phyloP scores from a whole-genome alignment of 768 basidiomycete genomes.

The Collybia nuda region DNA sequence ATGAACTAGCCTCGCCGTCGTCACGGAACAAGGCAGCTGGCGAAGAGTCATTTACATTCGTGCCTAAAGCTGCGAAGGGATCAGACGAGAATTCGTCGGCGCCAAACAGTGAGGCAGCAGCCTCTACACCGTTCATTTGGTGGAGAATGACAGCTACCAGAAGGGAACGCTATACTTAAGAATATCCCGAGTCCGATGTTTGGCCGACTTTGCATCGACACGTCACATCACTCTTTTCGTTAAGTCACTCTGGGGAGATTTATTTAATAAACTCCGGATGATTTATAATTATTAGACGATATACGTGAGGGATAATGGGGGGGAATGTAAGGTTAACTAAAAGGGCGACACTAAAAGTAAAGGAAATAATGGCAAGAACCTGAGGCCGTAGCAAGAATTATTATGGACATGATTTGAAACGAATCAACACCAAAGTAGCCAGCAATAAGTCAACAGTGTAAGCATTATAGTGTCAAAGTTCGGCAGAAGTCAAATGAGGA shows the following conservation, averaged over 20 bases:
- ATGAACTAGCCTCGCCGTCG: conserved; percentile 7
- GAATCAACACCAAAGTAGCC: neutral
- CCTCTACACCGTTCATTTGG: conserved; percentile 66
- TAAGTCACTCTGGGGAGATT: neutral
- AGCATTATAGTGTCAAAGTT: conserved; percentile 24
- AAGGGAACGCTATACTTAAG: conserved; percentile 5
- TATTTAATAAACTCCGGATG: neutral
- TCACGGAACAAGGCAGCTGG: conserved; percentile 16
- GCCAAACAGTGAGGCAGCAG: conserved; percentile 82
- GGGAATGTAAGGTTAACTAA: conserved; percentile 13
- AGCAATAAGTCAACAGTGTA: conserved; percentile 18
- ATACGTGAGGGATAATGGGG: neutral
- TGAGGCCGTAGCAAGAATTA: conserved; percentile 2
- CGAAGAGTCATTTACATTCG: conserved; percentile 22
- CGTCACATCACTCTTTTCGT: conserved; percentile 24
- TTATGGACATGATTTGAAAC: conserved; percentile 16
- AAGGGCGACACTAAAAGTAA: conserved; percentile 10
- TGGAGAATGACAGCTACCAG: conserved; percentile 1
- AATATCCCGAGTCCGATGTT: conserved; percentile 23
- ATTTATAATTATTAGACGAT: conserved; percentile 1
- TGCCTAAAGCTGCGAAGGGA: conserved; percentile 62
- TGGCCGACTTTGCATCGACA: conserved; percentile 38
- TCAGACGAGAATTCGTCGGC: conserved; percentile 60
- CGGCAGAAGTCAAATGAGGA: conserved; percentile 25
- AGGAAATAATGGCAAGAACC: conserved; percentile 8